A percentile compares a stretch with the other conserved stretches of the same genome.
Evolutionary conservation across 1,139 yeast genomes (phyloP).

Genomic region (Kodamaea suecica): DNA sequence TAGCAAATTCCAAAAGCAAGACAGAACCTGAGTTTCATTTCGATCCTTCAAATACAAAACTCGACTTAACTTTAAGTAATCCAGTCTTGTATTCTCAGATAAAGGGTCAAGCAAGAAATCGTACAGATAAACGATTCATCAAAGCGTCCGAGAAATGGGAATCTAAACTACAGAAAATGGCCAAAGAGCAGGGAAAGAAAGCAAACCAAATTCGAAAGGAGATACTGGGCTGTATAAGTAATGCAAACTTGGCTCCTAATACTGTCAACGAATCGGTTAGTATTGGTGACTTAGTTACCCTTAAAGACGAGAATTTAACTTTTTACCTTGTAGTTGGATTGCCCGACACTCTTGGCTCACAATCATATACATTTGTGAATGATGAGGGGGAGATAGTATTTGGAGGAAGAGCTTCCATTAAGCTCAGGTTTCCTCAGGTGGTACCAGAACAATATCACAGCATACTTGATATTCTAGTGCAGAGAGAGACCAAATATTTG

Average conservation of each 20-base stretch:
- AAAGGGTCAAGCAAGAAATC: conserved; percentile 11
- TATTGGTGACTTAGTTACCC: conserved; percentile 41
- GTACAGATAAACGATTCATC: conserved; percentile 20
- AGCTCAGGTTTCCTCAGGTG: conserved; percentile 53
- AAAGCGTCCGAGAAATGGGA: conserved; percentile 25
- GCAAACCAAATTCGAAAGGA: conserved; percentile 3
- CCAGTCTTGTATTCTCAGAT: conserved; percentile 17
- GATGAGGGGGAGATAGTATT: conserved; percentile 55
- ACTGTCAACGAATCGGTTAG: conserved; percentile 24
- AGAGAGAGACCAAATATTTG: conserved; percentile 30
- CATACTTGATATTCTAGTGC: conserved; percentile 26
- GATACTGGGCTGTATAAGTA: conserved; percentile 13
- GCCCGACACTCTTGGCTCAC: conserved; percentile 28
- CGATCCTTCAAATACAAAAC: conserved; percentile 16
- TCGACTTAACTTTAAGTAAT: conserved; percentile 14
- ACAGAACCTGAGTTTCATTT: conserved; percentile 4
- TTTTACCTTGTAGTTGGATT: conserved; percentile 33
- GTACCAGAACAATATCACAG: conserved; percentile 33
- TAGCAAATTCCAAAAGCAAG: conserved; percentile 1
- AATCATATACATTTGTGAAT: conserved; percentile 49
- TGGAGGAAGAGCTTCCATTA: conserved; percentile 44
- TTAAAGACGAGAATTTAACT: conserved; percentile 29
- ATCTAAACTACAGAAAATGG: neutral
- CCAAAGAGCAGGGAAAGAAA: neutral
- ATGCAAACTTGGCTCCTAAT: conserved; percentile 27